phyloP scores from a whole-genome alignment of 768 basidiomycete species.

The Clitopilus passeckerianus region DNA sequence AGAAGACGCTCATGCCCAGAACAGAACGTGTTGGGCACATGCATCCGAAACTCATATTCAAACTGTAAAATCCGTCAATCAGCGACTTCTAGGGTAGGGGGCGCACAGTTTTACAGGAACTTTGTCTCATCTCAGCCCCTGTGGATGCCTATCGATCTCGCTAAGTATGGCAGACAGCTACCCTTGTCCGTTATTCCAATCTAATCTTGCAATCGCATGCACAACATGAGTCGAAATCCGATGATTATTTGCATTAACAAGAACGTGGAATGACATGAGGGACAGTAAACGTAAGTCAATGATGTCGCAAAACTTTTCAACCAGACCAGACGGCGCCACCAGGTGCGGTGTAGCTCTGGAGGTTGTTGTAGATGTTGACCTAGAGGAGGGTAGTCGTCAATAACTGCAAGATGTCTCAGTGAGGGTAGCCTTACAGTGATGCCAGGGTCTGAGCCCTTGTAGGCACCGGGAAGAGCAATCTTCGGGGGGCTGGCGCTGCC shows the following conservation, averaged over 20 bases:
- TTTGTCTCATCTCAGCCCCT: background rate
- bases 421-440: slow-evolving; percentile 31
- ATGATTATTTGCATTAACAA: background rate
- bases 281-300: background rate
- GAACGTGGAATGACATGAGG: background rate
- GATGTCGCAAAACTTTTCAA: slow-evolving; percentile 14
- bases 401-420: background rate
- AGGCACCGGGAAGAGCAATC: slow-evolving; percentile 44
- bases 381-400: slow-evolving; percentile 5
- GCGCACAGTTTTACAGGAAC: background rate
- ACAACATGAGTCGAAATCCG: too few relatives aligned
- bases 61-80: background rate
- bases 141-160: too few relatives aligned
- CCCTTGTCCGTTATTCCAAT: too few relatives aligned
- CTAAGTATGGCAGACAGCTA: too few relatives aligned
- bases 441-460: slow-evolving; percentile 42
- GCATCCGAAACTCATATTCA: background rate
- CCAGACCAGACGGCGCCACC: slow-evolving; percentile 35
- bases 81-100: background rate
- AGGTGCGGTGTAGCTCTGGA: slow-evolving; percentile 43
- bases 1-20: background rate
- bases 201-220: too few relatives aligned
- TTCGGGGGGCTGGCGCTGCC: slow-evolving; percentile 43
- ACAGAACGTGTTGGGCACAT: background rate
- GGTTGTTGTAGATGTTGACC: slow-evolving; percentile 54